Evolutionary conservation across 2,329 filamentous ascomycete species (phyloP).

Genomic region (Aspergillus hortae): DNA sequence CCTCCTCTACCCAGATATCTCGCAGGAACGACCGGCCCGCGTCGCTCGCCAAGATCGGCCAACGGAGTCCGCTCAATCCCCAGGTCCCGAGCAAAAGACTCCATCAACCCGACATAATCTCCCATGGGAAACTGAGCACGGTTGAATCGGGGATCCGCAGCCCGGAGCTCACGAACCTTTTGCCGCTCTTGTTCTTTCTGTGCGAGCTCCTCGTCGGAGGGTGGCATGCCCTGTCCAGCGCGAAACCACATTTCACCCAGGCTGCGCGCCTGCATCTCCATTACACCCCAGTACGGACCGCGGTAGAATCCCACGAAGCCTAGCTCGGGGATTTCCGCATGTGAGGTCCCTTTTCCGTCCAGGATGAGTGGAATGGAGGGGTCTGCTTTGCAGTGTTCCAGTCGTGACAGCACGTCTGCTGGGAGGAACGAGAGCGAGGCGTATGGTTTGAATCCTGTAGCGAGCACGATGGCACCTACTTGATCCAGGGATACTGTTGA

Average conservation of each 20-base stretch:
- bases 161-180: slow-evolving; percentile 21
- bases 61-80: slow-evolving; percentile 46
- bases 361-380: slow-evolving; percentile 62
- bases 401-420: slow-evolving; percentile 48
- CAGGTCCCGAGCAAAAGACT: slow-evolving; percentile 62
- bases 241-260: slow-evolving; percentile 59
- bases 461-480: slow-evolving; percentile 66
- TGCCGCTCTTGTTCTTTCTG: slow-evolving; percentile 20
- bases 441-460: slow-evolving; percentile 69
- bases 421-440: slow-evolving; percentile 64
- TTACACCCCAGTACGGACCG: slow-evolving; percentile 80
- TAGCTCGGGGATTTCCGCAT: slow-evolving; percentile 58
- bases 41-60: slow-evolving; percentile 29
- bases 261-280: slow-evolving; percentile 79
- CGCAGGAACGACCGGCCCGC: slow-evolving; percentile 51
- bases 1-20: slow-evolving; percentile 39
- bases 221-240: not conserved
- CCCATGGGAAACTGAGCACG: slow-evolving; percentile 76
- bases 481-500: slow-evolving; percentile 45
- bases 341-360: slow-evolving; percentile 63
- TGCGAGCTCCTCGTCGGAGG: slow-evolving; percentile 16
- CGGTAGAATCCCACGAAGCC: slow-evolving; percentile 83
- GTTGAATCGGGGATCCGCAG: not conserved
- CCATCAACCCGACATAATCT: slow-evolving; percentile 73
- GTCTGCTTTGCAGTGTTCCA: slow-evolving; percentile 57